Base-by-base conservation (phyloP, 1,139 yeast genomes). In the Scheffersomyces quercinus region DNA sequence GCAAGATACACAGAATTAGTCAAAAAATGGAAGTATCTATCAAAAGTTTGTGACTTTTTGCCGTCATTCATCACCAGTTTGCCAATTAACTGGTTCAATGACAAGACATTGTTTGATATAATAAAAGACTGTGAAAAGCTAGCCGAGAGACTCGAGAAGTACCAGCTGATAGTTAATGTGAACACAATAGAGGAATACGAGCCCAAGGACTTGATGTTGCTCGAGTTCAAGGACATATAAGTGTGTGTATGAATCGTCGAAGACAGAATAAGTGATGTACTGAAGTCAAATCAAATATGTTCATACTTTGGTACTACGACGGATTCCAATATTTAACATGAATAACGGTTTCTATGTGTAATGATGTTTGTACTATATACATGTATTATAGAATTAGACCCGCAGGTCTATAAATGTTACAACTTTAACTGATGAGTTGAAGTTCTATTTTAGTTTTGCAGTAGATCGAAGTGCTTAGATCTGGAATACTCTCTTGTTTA, bases 401-500 rank as follows among this genome's bases (percentile, higher is more conserved):
- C 8, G 26, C 26, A 20, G 26, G 26, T 20, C 26, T 20, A 20
- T 20, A 8, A 20, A 20, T 20, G 26, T 20, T 20, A 20, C 26
- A 20, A 20, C 26, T 20, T 20, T 20, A 20, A 20, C 26, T 5
- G 9, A 20, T 20, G 3, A 6, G 26, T 6, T 20, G 1, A 20
- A 20, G 7, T 20, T 8, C 8, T 20, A 6, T 20, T 20, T 20
- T 20, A 20, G 8, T 20, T 20, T 20, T 20, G 8, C 8, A 20
- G 3, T 20, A 20, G 26, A 20, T 20, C 2, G 7, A 28, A 32
- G 29, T 32, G 35, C 38, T 45, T 64, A 71, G 43, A 71, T 58
- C 56, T 67, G 75, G 64, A 73, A 74, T 45, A 73, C 55, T 55
- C 96, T 80, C 55, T 71, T 72, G 62, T 83, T 86, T 40, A 91